Base-by-base conservation (phyloP, 495 filamentous ascomycete genomes). In the Talaromyces adpressus region DNA sequence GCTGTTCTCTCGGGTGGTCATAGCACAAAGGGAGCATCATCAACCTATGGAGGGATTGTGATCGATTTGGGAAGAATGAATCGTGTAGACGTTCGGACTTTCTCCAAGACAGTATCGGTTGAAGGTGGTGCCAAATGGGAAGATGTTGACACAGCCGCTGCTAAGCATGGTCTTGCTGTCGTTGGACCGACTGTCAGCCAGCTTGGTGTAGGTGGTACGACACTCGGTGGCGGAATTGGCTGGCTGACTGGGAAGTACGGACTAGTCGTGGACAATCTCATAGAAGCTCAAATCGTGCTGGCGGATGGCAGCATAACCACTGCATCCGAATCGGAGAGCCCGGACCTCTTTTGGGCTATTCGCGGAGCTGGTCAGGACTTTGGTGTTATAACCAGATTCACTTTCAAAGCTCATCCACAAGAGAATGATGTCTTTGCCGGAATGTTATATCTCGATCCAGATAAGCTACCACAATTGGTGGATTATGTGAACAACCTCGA, bases 171-270 rank as follows among this genome's bases (percentile, higher is more conserved):
- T 1, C 71, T 87, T 16, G 84, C 82, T 9, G 79, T 78, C 11
- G 84, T 87, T 4, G 85, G 84, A 4, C 85, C 85, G 6, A 86
- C 83, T 0, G 83, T 86, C 18, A 84, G 84, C 65, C 78, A 84
- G 62, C 84, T 81, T 23, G 84, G 85, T 29, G 78, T 87, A 23
- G 84, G 83, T 2, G 85, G 85, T 5, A 68, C 86, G 27, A 85
- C 82, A 0, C 72, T 87, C 2, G 83, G 84, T 5, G 84, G 84
- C 0, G 84, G 85, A 3, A 82, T 84, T 65, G 84, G 84, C 25
- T 80, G 76, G 71, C 71, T 87, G 8, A 75, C 72, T 53, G 78
- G 78, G 2, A 63, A 71, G 30, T 71, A 84, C 63, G 84, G 84
- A 12, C 73, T 84, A 11, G 75, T 74, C 0, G 79, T 84, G 63